phyloP scores from a whole-genome alignment of 768 basidiomycete genomes.

The Leccinum uliginosum region DNA sequence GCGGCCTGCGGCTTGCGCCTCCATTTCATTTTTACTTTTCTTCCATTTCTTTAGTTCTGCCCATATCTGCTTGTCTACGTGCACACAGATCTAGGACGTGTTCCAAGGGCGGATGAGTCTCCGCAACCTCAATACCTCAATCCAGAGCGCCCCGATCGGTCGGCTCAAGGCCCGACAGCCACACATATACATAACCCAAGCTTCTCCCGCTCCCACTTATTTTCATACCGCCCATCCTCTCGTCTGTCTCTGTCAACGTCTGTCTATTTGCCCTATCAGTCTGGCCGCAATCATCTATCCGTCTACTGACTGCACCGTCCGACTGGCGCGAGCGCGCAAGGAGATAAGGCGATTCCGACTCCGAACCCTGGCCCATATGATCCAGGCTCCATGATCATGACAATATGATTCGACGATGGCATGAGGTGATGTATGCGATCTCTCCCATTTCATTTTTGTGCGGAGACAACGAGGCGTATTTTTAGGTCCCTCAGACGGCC shows the following conservation, averaged over 20 bases:
- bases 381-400: neutral
- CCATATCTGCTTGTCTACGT: neutral
- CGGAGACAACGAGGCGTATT: slow-evolving; percentile 14
- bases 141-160: neutral
- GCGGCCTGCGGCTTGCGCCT: neutral
- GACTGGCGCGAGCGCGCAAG: neutral
- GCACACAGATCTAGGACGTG: neutral
- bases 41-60: neutral
- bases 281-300: neutral
- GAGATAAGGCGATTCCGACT: slow-evolving; percentile 19
- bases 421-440: neutral
- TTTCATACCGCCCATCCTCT: neutral
- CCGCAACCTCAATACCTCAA: neutral
- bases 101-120: neutral
- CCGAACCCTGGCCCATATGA: slow-evolving; percentile 10
- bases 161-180: neutral
- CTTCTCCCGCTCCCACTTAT: neutral
- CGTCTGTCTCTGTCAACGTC: neutral
- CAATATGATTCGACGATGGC: neutral
- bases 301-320: neutral
- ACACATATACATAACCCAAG: neutral
- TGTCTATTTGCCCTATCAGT: neutral
- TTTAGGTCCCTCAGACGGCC: neutral
- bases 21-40: neutral
- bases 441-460: neutral